Conservation (phyloP, 2,329 filamentous ascomycete species). For the Pleoardoris graminearum region DNA sequence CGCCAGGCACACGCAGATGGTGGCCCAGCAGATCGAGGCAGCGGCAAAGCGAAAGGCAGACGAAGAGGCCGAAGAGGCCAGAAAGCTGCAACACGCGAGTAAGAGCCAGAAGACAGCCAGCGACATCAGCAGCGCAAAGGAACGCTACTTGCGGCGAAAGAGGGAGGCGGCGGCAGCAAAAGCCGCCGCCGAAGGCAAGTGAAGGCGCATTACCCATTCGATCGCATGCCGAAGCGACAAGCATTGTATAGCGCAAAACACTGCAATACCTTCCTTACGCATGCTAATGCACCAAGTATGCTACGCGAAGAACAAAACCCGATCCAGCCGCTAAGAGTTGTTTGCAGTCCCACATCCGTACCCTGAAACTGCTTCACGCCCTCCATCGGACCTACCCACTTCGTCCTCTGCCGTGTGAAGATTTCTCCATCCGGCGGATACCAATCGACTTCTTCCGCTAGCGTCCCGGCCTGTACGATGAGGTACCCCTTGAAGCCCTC, state of each 20-base stretch:
- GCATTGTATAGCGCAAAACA: not conserved
- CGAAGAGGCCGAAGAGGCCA: conserved; percentile 67
- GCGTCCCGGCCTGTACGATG: conserved; percentile 16
- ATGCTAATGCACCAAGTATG: not conserved
- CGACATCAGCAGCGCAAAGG: conserved; percentile 77
- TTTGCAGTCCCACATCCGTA: conserved; percentile 6
- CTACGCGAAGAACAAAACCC: not conserved
- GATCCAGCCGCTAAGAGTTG: not conserved
- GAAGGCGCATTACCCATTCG: not conserved
- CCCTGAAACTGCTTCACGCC: conserved; percentile 17
- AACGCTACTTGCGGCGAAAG: conserved; percentile 79
- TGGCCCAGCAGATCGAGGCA: conserved; percentile 76
- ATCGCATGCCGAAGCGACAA: not conserved
- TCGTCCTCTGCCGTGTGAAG: conserved; percentile 15
- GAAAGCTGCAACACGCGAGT: conserved; percentile 64
- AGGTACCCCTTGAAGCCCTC: conserved; percentile 16
- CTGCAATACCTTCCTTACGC: not conserved
- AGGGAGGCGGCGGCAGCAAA: conserved; percentile 73
- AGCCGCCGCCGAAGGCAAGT: conserved; percentile 50
- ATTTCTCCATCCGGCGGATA: conserved; percentile 19
- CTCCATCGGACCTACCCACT: conserved; percentile 16
- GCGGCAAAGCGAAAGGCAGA: conserved; percentile 72
- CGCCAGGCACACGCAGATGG: conserved; percentile 76
- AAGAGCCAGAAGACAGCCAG: conserved; percentile 79
- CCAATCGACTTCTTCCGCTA: conserved; percentile 12